A percentile compares a stretch with the other conserved stretches of the same genome.
phyloP scores from a whole-genome alignment of 345 rosid species.

The Citrus mangshanensis region DNA sequence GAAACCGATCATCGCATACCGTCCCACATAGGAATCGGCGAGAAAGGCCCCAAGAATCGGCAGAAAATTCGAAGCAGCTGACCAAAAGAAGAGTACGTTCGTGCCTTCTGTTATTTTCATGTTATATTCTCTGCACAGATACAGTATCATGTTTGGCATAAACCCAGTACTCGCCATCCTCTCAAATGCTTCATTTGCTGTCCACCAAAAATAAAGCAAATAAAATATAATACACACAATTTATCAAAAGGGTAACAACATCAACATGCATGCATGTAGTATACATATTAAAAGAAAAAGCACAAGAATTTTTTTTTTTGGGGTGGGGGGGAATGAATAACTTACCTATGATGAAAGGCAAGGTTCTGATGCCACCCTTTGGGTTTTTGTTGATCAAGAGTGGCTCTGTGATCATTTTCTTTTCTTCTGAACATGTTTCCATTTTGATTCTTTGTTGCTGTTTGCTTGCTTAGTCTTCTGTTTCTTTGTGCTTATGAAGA shows the following conservation, averaged over 20 bases:
- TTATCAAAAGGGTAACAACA: too few relatives aligned
- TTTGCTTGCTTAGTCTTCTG: too few relatives aligned
- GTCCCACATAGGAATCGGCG: slow-evolving; percentile 68
- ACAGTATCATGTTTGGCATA: slow-evolving; percentile 57
- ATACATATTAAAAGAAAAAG: too few relatives aligned
- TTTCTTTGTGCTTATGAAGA: not conserved
- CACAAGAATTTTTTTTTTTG: too few relatives aligned
- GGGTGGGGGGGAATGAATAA: not conserved
- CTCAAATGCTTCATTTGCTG: slow-evolving; percentile 70
- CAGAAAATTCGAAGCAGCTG: slow-evolving; percentile 47
- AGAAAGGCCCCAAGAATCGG: slow-evolving; percentile 63
- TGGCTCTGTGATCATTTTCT: slow-evolving; percentile 25
- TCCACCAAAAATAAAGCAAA: not conserved
- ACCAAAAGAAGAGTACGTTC: slow-evolving; percentile 50
- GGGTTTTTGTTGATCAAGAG: slow-evolving; percentile 17
- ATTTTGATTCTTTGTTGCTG: not conserved
- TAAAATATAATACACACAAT: too few relatives aligned
- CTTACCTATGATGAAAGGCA: slow-evolving; percentile 64
- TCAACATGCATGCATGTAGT: not conserved
- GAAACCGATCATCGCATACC: slow-evolving; percentile 44
- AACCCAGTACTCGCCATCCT: slow-evolving; percentile 55
- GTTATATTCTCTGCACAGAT: slow-evolving; percentile 48
- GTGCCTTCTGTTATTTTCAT: slow-evolving; percentile 44
- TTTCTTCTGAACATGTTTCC: slow-evolving; percentile 10
- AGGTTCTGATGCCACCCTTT: slow-evolving; percentile 45